Percentiles rank a stretch among this genome's conserved stretches.
Conservation (phyloP, 176 grass and related monocot species). For the Eleusine indica region DNA sequence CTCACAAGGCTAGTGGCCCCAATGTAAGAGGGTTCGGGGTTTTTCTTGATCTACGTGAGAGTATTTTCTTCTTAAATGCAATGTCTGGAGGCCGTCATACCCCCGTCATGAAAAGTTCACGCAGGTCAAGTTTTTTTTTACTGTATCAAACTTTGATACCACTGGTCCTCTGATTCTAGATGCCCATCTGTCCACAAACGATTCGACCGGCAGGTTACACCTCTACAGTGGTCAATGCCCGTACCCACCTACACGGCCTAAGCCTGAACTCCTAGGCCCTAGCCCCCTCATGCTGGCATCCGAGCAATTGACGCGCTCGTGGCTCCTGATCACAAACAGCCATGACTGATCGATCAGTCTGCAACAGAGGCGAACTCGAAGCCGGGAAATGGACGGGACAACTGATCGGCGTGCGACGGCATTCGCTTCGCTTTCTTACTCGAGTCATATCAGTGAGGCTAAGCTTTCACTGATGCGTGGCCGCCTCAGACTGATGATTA, state of each 20-base stretch:
- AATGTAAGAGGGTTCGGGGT: too few relatives aligned
- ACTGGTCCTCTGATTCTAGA: background rate
- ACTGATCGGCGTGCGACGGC: background rate
- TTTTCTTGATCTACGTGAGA: too few relatives aligned
- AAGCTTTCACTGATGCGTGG: constrained; percentile 11
- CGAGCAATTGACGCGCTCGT: background rate
- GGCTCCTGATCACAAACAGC: background rate
- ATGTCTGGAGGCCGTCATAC: too few relatives aligned
- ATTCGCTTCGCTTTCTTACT: background rate
- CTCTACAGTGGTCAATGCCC: background rate
- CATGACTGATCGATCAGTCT: background rate
- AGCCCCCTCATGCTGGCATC: background rate
- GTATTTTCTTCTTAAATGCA: too few relatives aligned
- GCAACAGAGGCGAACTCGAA: background rate
- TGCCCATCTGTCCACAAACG: background rate
- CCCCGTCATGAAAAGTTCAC: too few relatives aligned
- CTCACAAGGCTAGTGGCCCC: too few relatives aligned
- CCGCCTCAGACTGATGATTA: background rate
- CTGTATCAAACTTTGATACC: background rate
- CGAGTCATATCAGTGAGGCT: background rate
- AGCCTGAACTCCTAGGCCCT: background rate
- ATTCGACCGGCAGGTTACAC: background rate
- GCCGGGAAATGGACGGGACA: background rate
- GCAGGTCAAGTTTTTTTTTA: too few relatives aligned
- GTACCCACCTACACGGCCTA: background rate